A percentile compares a stretch with the other conserved stretches of the same genome.
These are phyloP conservation scores for Verticillium nonalfalfae DNA, from an alignment of 2,329 filamentous ascomycete species.

Conservation along the genomic window DNA sequence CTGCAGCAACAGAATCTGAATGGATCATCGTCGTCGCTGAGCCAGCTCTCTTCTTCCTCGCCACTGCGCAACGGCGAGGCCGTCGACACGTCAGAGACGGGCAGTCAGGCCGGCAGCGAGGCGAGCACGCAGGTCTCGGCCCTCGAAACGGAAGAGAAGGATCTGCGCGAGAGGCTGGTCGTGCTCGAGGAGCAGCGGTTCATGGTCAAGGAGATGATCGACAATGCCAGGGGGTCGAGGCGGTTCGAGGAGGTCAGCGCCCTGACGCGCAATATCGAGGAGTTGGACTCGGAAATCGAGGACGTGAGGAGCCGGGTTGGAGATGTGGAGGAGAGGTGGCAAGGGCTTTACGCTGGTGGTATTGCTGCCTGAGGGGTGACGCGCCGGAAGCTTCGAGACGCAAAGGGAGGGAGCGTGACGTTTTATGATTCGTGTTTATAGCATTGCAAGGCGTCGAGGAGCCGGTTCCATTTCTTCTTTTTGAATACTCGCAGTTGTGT, in stretches of 20 bases:
- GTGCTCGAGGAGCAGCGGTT: slow-evolving; percentile 89
- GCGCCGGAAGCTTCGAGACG: not conserved
- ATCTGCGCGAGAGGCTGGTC: slow-evolving; percentile 70
- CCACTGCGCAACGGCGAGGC: slow-evolving; percentile 43
- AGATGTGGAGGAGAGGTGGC: slow-evolving; percentile 56
- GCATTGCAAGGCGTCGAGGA: slow-evolving; percentile 29
- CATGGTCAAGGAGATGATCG: slow-evolving; percentile 81
- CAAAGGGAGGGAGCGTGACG: not conserved
- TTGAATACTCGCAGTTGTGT: not conserved
- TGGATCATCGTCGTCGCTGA: slow-evolving; percentile 26
- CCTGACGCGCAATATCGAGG: slow-evolving; percentile 72
- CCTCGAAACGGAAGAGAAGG: slow-evolving; percentile 77
- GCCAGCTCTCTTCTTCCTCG: slow-evolving; percentile 13
- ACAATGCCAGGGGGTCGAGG: slow-evolving; percentile 65
- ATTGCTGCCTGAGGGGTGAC: not conserved
- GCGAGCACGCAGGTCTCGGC: slow-evolving; percentile 46
- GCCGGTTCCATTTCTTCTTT: slow-evolving; percentile 1
- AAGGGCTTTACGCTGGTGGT: slow-evolving; percentile 36
- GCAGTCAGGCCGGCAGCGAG: slow-evolving; percentile 40
- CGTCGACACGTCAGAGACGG: slow-evolving; percentile 35
- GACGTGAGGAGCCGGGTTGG: slow-evolving; percentile 57
- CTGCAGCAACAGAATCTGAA: slow-evolving; percentile 23
- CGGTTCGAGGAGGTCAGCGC: slow-evolving; percentile 84
- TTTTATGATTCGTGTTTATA: slow-evolving; percentile 2
- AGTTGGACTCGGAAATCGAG: slow-evolving; percentile 73